These are phyloP conservation scores for Ophiocordyceps polyrhachis-furcata DNA, from an alignment of 2,329 filamentous ascomycete genomes.

Conservation along the genomic window DNA sequence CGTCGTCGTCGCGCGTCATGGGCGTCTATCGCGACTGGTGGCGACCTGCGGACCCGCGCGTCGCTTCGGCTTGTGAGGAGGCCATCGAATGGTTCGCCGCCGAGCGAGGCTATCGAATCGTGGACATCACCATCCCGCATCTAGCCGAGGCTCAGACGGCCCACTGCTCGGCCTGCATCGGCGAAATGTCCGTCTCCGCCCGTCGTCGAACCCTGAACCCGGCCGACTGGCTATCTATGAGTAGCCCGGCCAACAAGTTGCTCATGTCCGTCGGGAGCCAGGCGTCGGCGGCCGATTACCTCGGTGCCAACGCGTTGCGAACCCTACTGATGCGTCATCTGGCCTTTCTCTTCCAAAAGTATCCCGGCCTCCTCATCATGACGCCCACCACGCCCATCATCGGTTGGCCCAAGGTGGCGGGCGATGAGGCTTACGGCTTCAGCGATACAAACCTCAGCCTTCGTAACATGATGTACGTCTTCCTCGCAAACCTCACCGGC, in stretches of 20 bases:
- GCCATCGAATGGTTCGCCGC: constrained; percentile 40
- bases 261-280: constrained; percentile 45
- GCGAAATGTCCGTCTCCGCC: constrained; percentile 40
- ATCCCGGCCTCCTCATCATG: constrained; percentile 62
- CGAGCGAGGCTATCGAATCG: constrained; percentile 26
- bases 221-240: constrained; percentile 29
- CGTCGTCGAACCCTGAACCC: constrained; percentile 23
- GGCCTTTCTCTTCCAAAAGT: constrained; percentile 44
- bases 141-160: constrained; percentile 55
- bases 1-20: constrained; percentile 36
- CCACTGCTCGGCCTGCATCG: constrained; percentile 59
- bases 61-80: constrained; percentile 40
- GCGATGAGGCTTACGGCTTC: constrained; percentile 50
- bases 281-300: constrained; percentile 48
- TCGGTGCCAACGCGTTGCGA: constrained; percentile 56
- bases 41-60: constrained; percentile 34
- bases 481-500: constrained; percentile 67
- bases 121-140: constrained; percentile 47
- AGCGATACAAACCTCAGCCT: constrained; percentile 55
- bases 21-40: constrained; percentile 45
- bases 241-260: constrained; percentile 51
- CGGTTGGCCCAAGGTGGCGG: constrained; percentile 48
- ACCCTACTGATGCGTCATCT: constrained; percentile 64
- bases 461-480: constrained; percentile 71
- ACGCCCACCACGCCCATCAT: constrained; percentile 59